Evolutionary conservation across 768 basidiomycete species (phyloP), one percentile per base, ranked within the genome.

Genomic region (Mycena sanguinolenta): DNA sequence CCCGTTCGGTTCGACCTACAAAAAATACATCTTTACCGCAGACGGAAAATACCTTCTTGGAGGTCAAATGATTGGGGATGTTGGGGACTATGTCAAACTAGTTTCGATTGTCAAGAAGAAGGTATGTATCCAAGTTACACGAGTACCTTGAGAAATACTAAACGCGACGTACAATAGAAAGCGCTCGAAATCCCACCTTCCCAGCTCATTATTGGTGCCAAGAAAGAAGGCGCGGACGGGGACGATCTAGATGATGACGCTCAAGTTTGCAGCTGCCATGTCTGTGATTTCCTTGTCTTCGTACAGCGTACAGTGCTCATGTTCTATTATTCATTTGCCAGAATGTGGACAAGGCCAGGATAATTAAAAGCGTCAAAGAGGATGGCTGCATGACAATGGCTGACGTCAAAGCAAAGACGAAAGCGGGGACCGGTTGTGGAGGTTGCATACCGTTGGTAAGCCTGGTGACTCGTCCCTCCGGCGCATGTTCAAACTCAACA

Each of bases 31-130:
- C 50, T 93, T 93, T 77, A 90, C 86, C 14, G 84, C 85, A 10
- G 91, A 93, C 74, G 92, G 92, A 14, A 89, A 90, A 78, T 85
- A 91, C 72, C 82, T 94, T 16, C 79, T 94, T 4, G 92, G 92
- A 16, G 92, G 92, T 4, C 92, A 92, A 87, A 91, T 93, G 91
- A 87, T 94, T n/a, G 92, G 92, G 3, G 91, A 92, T 74, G 88
- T 88, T 13, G 84, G 82, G 42, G 90, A 91, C 75, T 92, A 89
- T 74, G 86, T 89, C 65, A 92, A 92, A 78, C 83, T 93, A 17
- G 84, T 93, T n/a, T 82, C 88, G 16, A 82, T 93, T 36, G 89
- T 91, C 32, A 91, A 90, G 81, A 92, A 92, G 83, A 89, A 88
- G 82, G 90, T 85, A 64, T 36, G 77, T 64, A 19, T 9, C 7